Percentiles rank a stretch among this genome's conserved stretches.
Conservation (phyloP, 352 stramenopile species). For the Globisporangium orthogonon region DNA sequence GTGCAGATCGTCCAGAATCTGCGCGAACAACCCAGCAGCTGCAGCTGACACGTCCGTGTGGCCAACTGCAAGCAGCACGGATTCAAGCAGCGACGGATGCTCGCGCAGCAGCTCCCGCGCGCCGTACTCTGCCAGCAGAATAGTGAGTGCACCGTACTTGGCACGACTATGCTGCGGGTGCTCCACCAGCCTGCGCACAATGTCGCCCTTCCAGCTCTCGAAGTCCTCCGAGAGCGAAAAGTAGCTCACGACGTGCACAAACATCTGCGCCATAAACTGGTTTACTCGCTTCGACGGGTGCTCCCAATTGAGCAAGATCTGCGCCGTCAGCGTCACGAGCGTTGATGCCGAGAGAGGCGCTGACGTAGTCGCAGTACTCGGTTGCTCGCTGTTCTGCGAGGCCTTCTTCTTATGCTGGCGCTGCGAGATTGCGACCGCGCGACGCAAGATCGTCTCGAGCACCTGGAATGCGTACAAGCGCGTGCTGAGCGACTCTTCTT, state of each 20-base stretch:
- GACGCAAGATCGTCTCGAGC: conserved; percentile 65
- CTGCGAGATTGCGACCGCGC: conserved; percentile 43
- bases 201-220: conserved; percentile 36
- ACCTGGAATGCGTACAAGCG: conserved; percentile 81
- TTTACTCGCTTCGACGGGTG: conserved; percentile 83
- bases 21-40: conserved; percentile 62
- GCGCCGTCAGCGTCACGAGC: conserved; percentile 39
- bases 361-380: neutral
- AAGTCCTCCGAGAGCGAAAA: conserved; percentile 34
- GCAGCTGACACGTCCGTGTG: conserved; percentile 70
- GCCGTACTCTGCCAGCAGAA: conserved; percentile 44
- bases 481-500: conserved; percentile 55
- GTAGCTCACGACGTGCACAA: conserved; percentile 66
- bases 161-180: conserved; percentile 54
- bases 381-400: too few species aligned
- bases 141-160: conserved; percentile 58
- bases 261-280: conserved; percentile 82
- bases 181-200: conserved; percentile 44
- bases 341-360: conserved; percentile 23
- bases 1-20: conserved; percentile 45
- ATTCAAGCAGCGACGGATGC: conserved; percentile 43
- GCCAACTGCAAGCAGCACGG: conserved; percentile 51
- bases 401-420: conserved; percentile 17
- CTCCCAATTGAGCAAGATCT: conserved; percentile 77
- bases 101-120: conserved; percentile 35